A percentile compares a stretch with the other conserved stretches of the same genome.
These are phyloP conservation scores for Populus nigra DNA, from an alignment of 345 rosid genomes.

Conservation along the genomic window DNA sequence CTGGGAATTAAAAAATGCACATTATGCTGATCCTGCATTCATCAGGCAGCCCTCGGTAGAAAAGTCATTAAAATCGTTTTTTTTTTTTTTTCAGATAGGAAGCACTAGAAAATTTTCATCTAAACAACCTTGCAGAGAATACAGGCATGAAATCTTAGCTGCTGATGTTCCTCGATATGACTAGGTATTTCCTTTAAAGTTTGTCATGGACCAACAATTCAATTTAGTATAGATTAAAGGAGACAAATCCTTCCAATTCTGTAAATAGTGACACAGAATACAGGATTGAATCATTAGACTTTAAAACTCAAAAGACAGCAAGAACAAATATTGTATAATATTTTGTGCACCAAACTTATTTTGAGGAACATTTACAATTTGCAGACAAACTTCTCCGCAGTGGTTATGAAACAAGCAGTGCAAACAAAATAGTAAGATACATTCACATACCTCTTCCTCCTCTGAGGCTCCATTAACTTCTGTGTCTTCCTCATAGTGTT, in stretches of 20 bases:
- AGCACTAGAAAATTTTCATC: background rate
- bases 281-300: too few species aligned
- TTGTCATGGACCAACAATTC: too few species aligned
- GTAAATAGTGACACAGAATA: too few species aligned
- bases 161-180: too few species aligned
- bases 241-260: too few species aligned
- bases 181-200: too few species aligned
- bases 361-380: too few species aligned
- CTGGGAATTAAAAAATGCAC: background rate
- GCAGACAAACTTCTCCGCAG: too few species aligned
- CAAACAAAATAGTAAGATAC: background rate
- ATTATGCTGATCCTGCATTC: background rate
- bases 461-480: constrained; percentile 61
- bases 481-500: constrained; percentile 47
- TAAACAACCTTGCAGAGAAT: background rate
- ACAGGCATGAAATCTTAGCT: background rate
- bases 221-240: too few species aligned
- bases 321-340: too few species aligned
- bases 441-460: constrained; percentile 37
- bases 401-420: background rate
- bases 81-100: background rate
- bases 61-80: background rate
- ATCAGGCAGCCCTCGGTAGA: background rate
- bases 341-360: too few species aligned
- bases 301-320: too few species aligned